Evolutionary conservation across 192 early-diverging fungal genomes (phyloP).

Genomic region (Coemansia sp.): DNA sequence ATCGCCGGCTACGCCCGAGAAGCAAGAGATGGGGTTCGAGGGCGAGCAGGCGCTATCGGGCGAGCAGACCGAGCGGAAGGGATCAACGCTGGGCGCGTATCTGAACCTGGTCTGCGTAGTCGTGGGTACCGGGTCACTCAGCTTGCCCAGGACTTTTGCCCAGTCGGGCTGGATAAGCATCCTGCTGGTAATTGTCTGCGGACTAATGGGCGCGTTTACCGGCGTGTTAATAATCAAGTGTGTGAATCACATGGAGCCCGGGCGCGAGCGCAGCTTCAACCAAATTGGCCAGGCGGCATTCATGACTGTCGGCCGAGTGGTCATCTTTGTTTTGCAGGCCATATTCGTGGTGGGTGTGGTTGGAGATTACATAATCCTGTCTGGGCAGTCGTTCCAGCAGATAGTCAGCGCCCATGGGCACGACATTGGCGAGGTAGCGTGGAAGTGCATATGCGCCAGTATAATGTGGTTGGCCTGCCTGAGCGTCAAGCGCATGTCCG

Average conservation of each 20-base stretch:
- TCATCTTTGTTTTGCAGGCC: constrained; percentile 62
- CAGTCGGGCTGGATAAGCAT: constrained; percentile 74
- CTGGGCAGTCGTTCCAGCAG: constrained; percentile 61
- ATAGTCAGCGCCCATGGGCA: constrained; percentile 47
- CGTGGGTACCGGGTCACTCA: constrained; percentile 71
- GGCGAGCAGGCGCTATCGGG: not conserved
- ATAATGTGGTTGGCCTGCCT: constrained; percentile 68
- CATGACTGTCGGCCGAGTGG: constrained; percentile 54
- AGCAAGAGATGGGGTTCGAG: not conserved
- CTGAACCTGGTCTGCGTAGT: constrained; percentile 65
- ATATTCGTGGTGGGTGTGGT: constrained; percentile 64
- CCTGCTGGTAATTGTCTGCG: constrained; percentile 59
- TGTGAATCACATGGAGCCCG: constrained; percentile 59
- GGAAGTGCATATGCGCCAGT: constrained; percentile 61
- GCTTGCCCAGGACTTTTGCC: constrained; percentile 66
- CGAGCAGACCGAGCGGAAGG: constrained; percentile 39
- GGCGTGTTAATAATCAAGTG: constrained; percentile 66
- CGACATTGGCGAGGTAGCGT: constrained; percentile 44
- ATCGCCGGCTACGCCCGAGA: constrained; percentile 2
- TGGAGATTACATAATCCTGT: constrained; percentile 67
- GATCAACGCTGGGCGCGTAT: constrained; percentile 54
- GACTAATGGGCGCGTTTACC: constrained; percentile 65
- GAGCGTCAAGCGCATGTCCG: constrained; percentile 70
- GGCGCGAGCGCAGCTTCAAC: constrained; percentile 54
- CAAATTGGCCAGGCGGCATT: constrained; percentile 69